phyloP scores from a whole-genome alignment of 2,329 filamentous ascomycete species.

The Orbilia oligospora region DNA sequence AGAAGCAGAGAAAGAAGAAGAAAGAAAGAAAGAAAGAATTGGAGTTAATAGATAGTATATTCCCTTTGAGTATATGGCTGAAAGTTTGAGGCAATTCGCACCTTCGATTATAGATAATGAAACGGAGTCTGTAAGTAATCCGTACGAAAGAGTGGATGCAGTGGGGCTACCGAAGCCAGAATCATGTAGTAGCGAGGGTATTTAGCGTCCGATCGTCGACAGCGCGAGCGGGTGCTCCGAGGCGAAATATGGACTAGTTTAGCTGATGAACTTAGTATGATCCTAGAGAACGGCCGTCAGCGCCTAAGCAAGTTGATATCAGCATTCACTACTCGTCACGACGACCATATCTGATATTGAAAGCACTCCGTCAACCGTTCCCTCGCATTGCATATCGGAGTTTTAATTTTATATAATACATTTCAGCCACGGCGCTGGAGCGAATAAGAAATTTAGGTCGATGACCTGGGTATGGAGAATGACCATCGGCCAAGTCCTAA shows the following conservation, averaged over 20 bases:
- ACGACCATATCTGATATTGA: not conserved
- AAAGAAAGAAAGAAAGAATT: no score
- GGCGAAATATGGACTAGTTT: slow-evolving; percentile 6
- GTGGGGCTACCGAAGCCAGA: slow-evolving; percentile 2
- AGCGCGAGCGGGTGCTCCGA: slow-evolving; percentile 11
- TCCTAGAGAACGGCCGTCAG: slow-evolving; percentile 12
- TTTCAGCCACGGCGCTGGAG: slow-evolving; percentile 21
- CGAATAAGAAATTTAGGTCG: slow-evolving; percentile 12
- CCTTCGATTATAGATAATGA: not conserved
- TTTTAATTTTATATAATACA: slow-evolving; percentile 16
- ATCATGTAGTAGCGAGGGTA: not conserved
- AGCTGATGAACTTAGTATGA: not conserved
- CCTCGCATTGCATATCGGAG: slow-evolving; percentile 23
- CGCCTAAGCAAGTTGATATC: slow-evolving; percentile 21
- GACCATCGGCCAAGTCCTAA: not conserved
- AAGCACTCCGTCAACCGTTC: not conserved
- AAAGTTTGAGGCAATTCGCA: not conserved
- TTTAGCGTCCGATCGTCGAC: slow-evolving; percentile 17
- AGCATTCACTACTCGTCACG: slow-evolving; percentile 8
- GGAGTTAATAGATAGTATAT: no score
- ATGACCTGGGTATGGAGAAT: not conserved
- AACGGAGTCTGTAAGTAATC: not conserved
- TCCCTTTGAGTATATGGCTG: not conserved
- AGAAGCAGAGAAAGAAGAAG: no score
- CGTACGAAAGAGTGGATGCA: slow-evolving; percentile 1